A percentile compares a stretch with the other conserved stretches of the same genome.
Conservation (phyloP, 176 grass and related monocot species). For the Bonia amplexicaulis region DNA sequence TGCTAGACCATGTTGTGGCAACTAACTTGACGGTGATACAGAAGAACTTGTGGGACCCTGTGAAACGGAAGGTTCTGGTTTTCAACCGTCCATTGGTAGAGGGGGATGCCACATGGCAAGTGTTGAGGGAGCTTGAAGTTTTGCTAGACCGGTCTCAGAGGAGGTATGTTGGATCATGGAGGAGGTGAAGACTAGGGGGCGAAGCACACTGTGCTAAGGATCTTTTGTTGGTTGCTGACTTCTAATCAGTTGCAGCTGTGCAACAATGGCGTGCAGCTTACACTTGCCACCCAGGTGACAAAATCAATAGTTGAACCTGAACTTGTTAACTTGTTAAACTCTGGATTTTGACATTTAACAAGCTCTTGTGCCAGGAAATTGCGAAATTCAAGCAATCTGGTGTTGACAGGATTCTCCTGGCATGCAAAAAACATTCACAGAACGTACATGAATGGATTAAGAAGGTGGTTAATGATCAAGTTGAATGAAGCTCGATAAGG, state of each 20-base stretch:
- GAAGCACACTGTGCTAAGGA: neutral
- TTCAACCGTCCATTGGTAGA: conserved; percentile 51
- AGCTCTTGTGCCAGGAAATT: too few species aligned
- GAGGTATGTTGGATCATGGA: conserved; percentile 34
- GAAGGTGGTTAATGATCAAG: too few species aligned
- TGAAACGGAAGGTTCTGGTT: conserved; percentile 53
- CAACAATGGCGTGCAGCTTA: neutral
- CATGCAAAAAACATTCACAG: too few species aligned
- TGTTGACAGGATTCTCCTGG: too few species aligned
- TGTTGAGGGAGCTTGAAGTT: conserved; percentile 55
- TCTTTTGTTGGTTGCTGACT: neutral
- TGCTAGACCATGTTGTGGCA: conserved; percentile 64
- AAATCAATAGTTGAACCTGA: neutral
- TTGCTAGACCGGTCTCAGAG: conserved; percentile 36
- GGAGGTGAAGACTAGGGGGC: conserved; percentile 1
- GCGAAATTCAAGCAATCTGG: too few species aligned
- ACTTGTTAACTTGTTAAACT: too few species aligned
- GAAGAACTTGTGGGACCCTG: conserved; percentile 81
- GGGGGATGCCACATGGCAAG: conserved; percentile 93
- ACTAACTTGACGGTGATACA: conserved; percentile 76
- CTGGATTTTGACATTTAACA: too few species aligned
- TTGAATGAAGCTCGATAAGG: too few species aligned
- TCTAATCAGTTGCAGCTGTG: neutral
- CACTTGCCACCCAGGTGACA: neutral
- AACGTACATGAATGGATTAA: too few species aligned